These are phyloP conservation scores for Saccharomycopsis fodiens DNA, from an alignment of 805 yeast species.

Conservation along the genomic window DNA sequence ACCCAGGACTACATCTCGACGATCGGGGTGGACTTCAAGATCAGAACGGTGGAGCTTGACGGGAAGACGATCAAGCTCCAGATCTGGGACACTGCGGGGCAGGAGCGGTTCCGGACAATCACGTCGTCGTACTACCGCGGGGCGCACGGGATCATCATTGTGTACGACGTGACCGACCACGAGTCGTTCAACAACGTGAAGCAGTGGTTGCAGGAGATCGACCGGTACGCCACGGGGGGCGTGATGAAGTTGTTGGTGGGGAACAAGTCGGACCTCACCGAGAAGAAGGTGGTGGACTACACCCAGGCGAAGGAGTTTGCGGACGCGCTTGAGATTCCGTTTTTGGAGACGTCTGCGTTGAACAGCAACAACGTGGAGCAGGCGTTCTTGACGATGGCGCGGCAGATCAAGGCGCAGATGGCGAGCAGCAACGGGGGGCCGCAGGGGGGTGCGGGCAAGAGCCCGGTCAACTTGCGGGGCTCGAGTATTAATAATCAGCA, in stretches of 20 bases:
- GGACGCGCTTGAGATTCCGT: conserved; percentile 88
- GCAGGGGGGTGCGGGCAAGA: conserved; percentile 25
- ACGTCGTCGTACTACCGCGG: conserved; percentile 96
- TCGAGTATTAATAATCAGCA: conserved; percentile 43
- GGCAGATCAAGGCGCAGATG: conserved; percentile 96
- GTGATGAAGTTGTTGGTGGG: conserved; percentile 95
- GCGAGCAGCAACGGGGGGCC: conserved; percentile 46
- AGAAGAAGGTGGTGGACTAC: conserved; percentile 91
- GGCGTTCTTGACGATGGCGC: conserved; percentile 97
- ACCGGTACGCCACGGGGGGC: conserved; percentile 96
- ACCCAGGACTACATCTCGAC: conserved; percentile 96
- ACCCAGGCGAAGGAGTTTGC: conserved; percentile 97
- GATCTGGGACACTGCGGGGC: conserved; percentile 98
- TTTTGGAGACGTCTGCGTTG: conserved; percentile 93
- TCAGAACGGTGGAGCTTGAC: conserved; percentile 88
- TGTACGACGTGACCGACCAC: conserved; percentile 96
- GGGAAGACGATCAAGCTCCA: conserved; percentile 92
- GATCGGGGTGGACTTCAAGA: conserved; percentile 97
- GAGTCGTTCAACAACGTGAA: conserved; percentile 93
- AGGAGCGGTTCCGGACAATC: conserved; percentile 89
- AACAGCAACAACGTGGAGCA: conserved; percentile 96
- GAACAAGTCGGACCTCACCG: conserved; percentile 89
- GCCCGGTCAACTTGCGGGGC: conserved; percentile 62
- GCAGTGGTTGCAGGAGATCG: conserved; percentile 98
- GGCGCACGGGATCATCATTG: conserved; percentile 97